phyloP scores from a whole-genome alignment of 2,329 filamentous ascomycete genomes.

The Sporothrix globosa region DNA sequence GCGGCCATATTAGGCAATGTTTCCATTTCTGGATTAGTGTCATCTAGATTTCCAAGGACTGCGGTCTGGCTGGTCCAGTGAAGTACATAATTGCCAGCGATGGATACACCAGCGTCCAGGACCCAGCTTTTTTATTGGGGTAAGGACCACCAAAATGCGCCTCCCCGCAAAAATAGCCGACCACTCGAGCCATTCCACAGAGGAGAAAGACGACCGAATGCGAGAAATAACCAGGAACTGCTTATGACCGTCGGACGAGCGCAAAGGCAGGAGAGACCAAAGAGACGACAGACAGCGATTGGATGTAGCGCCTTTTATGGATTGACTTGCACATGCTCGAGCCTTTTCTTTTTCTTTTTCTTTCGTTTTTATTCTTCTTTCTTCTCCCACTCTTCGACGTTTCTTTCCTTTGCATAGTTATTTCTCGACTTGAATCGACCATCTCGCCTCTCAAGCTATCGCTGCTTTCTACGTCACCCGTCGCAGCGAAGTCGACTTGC shows the following conservation, averaged over 20 bases:
- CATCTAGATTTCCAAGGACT: not conserved
- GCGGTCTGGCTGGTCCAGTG: conserved; percentile 23
- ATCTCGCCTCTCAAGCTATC: not conserved
- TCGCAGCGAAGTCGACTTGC: not conserved
- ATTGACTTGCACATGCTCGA: not conserved
- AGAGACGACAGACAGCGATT: not conserved
- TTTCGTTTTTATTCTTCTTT: not conserved
- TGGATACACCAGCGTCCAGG: not conserved
- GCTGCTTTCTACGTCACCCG: conserved; percentile 1
- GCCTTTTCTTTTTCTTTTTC: not conserved
- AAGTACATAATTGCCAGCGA: not conserved
- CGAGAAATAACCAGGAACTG: conserved; percentile 4
- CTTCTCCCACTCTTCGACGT: not conserved
- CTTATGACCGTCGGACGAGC: conserved; percentile 22
- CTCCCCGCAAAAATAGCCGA: conserved; percentile 23
- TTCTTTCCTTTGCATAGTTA: not conserved
- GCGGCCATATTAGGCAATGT: conserved; percentile 27
- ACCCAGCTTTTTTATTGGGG: conserved; percentile 28
- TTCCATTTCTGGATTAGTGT: conserved; percentile 28
- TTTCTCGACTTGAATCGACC: conserved; percentile 15
- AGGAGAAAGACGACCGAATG: not conserved
- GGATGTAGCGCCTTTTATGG: not conserved
- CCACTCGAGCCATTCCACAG: not conserved
- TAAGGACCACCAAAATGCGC: not conserved
- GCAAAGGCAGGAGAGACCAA: not conserved